Conservation (phyloP, 1,139 yeast genomes). For the Arxiozyma slooffiae region DNA sequence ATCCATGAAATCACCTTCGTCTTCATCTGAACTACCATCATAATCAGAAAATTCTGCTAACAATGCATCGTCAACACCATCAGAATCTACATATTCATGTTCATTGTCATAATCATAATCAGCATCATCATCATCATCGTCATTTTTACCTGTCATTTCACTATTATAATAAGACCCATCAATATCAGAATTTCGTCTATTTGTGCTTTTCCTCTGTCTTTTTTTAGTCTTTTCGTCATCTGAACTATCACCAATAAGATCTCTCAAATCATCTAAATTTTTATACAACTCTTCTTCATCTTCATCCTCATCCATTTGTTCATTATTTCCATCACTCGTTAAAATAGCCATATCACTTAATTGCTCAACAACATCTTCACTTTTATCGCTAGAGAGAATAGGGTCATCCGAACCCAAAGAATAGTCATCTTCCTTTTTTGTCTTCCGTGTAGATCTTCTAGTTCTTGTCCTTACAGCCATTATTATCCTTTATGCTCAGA, state of each 20-base stretch:
- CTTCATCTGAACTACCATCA: constrained; percentile 31
- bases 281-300: constrained; percentile 26
- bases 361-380: constrained; percentile 6
- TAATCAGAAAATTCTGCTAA: constrained; percentile 33
- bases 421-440: neutral
- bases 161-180: neutral
- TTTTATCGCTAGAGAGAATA: constrained; percentile 6
- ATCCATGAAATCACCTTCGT: constrained; percentile 43
- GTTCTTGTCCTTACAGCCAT: constrained; percentile 1
- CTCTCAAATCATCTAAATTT: constrained; percentile 20
- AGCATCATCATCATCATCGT: too few species aligned
- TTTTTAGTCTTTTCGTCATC: constrained; percentile 2
- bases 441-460: neutral
- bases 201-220: neutral
- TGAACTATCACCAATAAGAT: constrained; percentile 9
- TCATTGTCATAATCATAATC: constrained; percentile 8
- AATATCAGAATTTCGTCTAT: neutral
- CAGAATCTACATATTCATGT: constrained; percentile 21
- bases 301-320: constrained; percentile 6
- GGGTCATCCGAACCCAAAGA: neutral
- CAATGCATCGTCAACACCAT: constrained; percentile 22
- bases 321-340: constrained; percentile 6
- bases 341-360: neutral
- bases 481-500: neutral
- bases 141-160: neutral